Percentiles rank a stretch among this genome's conserved stretches.
Evolutionary conservation across 257 asterid species (phyloP).

Genomic region (Gentiana dahurica): DNA sequence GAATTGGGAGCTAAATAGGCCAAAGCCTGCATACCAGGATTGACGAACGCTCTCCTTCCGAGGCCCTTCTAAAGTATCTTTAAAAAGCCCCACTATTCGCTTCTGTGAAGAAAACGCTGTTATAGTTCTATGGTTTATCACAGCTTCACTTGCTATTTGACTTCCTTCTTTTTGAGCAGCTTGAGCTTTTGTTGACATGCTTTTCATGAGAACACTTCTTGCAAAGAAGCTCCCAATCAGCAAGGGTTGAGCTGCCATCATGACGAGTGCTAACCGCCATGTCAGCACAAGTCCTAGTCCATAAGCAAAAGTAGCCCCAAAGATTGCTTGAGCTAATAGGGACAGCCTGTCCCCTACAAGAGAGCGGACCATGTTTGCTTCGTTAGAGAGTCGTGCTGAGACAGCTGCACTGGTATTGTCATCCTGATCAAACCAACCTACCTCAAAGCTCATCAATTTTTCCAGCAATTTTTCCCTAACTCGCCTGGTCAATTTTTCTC

Average conservation of each 20-base stretch:
- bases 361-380: conserved; percentile 50
- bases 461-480: conserved; percentile 41
- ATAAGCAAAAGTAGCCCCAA: conserved; percentile 48
- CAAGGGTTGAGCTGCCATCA: conserved; percentile 63
- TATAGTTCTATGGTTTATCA: conserved; percentile 58
- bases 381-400: conserved; percentile 47
- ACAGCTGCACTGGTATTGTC: conserved; percentile 51
- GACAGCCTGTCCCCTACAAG: conserved; percentile 64
- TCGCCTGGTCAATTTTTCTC: conserved; percentile 57
- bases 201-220: conserved; percentile 43
- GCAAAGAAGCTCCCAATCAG: conserved; percentile 53
- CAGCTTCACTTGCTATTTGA: conserved; percentile 78
- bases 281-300: conserved; percentile 39
- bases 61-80: conserved; percentile 34
- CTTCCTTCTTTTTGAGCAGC: conserved; percentile 66
- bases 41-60: conserved; percentile 43
- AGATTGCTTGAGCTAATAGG: conserved; percentile 46
- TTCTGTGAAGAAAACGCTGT: conserved; percentile 70
- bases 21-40: conserved; percentile 64
- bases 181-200: conserved; percentile 49
- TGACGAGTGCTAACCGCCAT: conserved; percentile 57
- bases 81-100: conserved; percentile 37
- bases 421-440: conserved; percentile 65
- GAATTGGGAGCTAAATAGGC: conserved; percentile 46
- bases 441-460: conserved; percentile 51